Conservation (phyloP, 768 basidiomycete species). For the Leccinum obscurum region DNA sequence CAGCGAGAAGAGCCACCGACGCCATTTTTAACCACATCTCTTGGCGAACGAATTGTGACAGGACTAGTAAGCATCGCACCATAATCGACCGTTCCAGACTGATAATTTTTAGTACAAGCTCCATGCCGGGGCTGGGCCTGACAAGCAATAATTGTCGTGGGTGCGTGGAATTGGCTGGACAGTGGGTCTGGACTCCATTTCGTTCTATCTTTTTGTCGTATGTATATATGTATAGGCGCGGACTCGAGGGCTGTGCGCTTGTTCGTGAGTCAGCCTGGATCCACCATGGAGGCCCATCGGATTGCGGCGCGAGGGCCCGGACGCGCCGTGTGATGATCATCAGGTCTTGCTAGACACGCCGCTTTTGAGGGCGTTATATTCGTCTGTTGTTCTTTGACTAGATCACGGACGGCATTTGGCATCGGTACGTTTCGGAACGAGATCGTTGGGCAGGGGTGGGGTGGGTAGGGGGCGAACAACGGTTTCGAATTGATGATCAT, state of each 20-base stretch:
- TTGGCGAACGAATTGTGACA: not conserved
- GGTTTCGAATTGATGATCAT: not conserved
- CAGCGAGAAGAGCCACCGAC: not conserved
- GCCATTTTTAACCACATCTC: not conserved
- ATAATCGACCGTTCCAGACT: conserved; percentile 11
- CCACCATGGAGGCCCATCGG: not conserved
- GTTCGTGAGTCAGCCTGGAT: not conserved
- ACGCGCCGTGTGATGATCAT: not conserved
- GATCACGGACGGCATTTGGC: not conserved
- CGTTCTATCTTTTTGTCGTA: not conserved
- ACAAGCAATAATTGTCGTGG: not conserved
- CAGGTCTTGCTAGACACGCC: too few relatives aligned
- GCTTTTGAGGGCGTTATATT: not conserved
- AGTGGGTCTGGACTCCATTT: not conserved
- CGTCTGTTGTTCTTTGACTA: not conserved
- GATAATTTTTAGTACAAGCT: not conserved
- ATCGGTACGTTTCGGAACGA: not conserved
- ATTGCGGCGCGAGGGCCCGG: not conserved
- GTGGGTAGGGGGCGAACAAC: too few relatives aligned
- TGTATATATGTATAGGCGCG: not conserved
- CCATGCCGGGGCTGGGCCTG: not conserved
- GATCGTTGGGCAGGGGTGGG: not conserved
- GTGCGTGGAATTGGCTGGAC: not conserved
- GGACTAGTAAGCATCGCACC: not conserved
- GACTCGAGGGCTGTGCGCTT: not conserved